phyloP scores from a whole-genome alignment of 306 rosid species.

The Luffa acutangula region DNA sequence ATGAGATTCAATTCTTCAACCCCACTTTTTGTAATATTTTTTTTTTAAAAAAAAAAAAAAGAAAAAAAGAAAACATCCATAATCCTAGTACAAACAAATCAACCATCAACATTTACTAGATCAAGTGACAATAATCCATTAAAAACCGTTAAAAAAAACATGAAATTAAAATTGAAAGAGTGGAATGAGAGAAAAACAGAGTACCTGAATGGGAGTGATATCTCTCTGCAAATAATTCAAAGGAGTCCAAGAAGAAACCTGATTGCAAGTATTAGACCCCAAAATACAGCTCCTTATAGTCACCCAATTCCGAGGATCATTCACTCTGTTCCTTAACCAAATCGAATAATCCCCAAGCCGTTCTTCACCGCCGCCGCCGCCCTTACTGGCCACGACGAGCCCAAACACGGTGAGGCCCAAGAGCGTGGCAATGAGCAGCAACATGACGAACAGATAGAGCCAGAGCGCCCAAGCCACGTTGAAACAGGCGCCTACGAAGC shows the following conservation, averaged over 20 bases:
- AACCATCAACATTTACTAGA: too few species aligned
- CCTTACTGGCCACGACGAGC: constrained; percentile 53
- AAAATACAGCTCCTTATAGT: constrained; percentile 56
- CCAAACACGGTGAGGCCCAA: constrained; percentile 67
- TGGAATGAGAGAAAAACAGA: background rate
- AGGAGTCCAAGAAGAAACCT: constrained; percentile 54
- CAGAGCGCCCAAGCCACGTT: constrained; percentile 88
- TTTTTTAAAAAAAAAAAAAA: too few species aligned
- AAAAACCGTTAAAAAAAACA: too few species aligned
- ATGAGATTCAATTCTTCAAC: too few species aligned
- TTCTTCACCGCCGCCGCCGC: constrained; percentile 79
- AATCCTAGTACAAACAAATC: too few species aligned
- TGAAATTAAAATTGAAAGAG: background rate
- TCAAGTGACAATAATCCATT: too few species aligned
- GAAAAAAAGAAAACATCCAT: too few species aligned
- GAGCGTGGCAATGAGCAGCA: constrained; percentile 55
- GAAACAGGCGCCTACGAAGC: constrained; percentile 93
- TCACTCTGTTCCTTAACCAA: constrained; percentile 65
- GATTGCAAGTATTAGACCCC: constrained; percentile 71
- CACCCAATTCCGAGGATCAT: constrained; percentile 56
- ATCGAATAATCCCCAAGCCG: constrained; percentile 55
- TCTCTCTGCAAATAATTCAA: constrained; percentile 63
- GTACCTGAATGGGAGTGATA: constrained; percentile 78
- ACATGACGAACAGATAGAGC: constrained; percentile 75
- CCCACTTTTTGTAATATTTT: too few species aligned